Evolutionary conservation across 305 asterid genomes (phyloP), one percentile per base, ranked within the genome.

Genomic region (Solanum hybrid): DNA sequence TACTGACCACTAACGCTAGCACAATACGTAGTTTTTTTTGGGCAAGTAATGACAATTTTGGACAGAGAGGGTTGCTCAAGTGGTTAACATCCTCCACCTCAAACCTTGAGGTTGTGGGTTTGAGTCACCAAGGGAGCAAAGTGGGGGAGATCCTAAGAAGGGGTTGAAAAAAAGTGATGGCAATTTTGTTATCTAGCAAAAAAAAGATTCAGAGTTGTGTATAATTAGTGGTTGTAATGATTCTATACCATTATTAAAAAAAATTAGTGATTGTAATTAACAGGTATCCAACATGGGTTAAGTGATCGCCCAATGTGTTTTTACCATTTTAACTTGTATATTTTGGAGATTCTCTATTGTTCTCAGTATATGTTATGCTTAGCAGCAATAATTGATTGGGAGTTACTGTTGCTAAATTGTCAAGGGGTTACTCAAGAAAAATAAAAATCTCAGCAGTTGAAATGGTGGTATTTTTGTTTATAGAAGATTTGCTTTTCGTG

Each of bases 291-390:
- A 45, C 75, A 84, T 51, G 20, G 76, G 75, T 45, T 51, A 4
- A 45, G 27, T 83, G 73, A 65, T 29, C 26, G 6, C 87, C 32
- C 38, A 45, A 45, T 51, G 75, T 84, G 12, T 29, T 84, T 45
- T 29, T 45, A 4, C 41, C 87, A 39, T 39, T 82, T 82, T 82
- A 26, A 27, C 72, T 39, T 31, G 22, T 45, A 5, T 17, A 32
- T 84, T 29, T 57, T 45, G 88, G 88, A 84, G 88, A 84, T 84
- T 29, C 75, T 45, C 26, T 45, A 27, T 83, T 83, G 88, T 84
- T 84, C 17, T 51, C 20, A 45, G 75, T 84, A 84, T 84, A 17
- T 45, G 61, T 29, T 31, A 83, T 51, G 41, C 72, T 27, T 41
- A 41, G 22, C 72, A 57, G 36, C 87, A 82, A 82, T 82, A 41